Conservation (phyloP, 306 rosid genomes). For the Lathyrus tuberosus region DNA sequence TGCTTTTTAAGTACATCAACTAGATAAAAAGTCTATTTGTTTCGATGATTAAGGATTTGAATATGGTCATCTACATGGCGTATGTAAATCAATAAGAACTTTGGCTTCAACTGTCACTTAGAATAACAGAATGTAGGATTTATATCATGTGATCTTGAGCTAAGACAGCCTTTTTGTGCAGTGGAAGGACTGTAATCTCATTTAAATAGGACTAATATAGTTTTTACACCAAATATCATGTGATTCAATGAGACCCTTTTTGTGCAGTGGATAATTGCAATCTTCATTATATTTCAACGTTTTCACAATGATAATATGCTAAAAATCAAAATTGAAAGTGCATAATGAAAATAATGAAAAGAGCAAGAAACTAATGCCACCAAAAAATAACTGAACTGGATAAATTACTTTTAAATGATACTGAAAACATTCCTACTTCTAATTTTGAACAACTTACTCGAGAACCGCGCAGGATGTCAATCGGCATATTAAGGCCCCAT, state of each 20-base stretch:
- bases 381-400: slow-evolving; percentile 21
- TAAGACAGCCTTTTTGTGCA: neutral
- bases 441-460: slow-evolving; percentile 62
- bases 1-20: neutral
- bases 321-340: slow-evolving; percentile 15
- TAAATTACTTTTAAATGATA: slow-evolving; percentile 22
- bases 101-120: neutral
- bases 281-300: neutral
- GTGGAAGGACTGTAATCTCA: neutral
- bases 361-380: slow-evolving; percentile 27
- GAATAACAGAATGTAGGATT: neutral
- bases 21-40: slow-evolving; percentile 14
- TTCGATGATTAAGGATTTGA: slow-evolving; percentile 31
- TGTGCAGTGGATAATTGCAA: slow-evolving; percentile 7
- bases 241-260: neutral
- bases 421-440: slow-evolving; percentile 15
- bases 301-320: slow-evolving; percentile 10
- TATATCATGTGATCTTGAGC: slow-evolving; percentile 15
- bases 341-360: slow-evolving; percentile 14
- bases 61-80: slow-evolving; percentile 26
- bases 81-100: neutral
- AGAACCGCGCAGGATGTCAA: slow-evolving; percentile 88
- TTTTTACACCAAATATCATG: neutral
- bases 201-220: neutral
- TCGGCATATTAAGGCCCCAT: slow-evolving; percentile 88